phyloP scores from a whole-genome alignment of 192 early-diverging fungal species.

The Blastocladiella britannica region DNA sequence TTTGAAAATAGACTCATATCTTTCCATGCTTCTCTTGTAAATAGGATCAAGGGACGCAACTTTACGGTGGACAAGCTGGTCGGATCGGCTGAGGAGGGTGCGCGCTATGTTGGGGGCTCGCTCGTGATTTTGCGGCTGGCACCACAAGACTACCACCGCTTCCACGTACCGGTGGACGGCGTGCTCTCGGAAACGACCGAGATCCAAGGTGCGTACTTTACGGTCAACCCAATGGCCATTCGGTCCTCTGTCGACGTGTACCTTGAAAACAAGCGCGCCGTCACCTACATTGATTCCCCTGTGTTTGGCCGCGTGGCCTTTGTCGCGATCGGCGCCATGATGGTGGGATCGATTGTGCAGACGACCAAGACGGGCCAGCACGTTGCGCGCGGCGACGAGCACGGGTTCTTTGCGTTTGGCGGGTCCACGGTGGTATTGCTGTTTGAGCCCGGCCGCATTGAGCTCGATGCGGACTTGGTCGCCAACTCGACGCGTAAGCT shows the following conservation, averaged over 20 bases:
- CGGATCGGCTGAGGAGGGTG: conserved; percentile 18
- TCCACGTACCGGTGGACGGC: conserved; percentile 54
- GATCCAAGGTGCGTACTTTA: conserved; percentile 51
- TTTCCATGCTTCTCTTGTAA: background rate
- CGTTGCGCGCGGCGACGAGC: conserved; percentile 46
- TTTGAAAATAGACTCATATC: background rate
- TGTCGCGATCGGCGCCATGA: conserved; percentile 59
- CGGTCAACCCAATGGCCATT: conserved; percentile 69
- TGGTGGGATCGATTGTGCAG: conserved; percentile 56
- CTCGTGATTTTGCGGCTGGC: conserved; percentile 55
- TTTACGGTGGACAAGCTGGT: conserved; percentile 42
- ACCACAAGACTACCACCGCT: conserved; percentile 72
- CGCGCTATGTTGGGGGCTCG: conserved; percentile 36
- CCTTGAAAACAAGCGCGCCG: conserved; percentile 48
- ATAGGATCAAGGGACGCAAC: conserved; percentile 46
- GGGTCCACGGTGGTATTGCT: conserved; percentile 53
- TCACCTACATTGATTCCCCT: conserved; percentile 37
- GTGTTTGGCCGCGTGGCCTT: conserved; percentile 48
- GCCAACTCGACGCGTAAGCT: conserved; percentile 36
- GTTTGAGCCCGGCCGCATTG: conserved; percentile 34
- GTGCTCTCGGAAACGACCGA: conserved; percentile 22
- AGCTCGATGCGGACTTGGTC: conserved; percentile 48
- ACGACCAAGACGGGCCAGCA: conserved; percentile 20
- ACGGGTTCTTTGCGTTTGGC: conserved; percentile 66
- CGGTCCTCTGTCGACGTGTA: conserved; percentile 50